Conservation (phyloP, 257 asterid genomes). For the Solanum lignicaule region DNA sequence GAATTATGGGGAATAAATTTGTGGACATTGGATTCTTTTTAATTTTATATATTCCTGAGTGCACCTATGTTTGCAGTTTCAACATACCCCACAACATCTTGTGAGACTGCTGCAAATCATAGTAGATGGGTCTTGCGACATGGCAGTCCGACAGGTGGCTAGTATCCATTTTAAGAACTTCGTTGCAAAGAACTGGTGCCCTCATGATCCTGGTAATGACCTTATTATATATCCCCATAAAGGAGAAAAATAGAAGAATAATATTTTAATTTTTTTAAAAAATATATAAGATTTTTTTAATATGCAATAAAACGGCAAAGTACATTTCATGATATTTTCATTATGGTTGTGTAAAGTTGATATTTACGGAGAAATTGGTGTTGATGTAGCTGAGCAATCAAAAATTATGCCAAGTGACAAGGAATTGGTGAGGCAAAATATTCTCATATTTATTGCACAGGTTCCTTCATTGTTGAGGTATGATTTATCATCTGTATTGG, state of each 20-base stretch:
- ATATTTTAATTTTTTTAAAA: not conserved
- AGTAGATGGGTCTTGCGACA: conserved; percentile 65
- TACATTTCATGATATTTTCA: not conserved
- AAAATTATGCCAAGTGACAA: conserved; percentile 72
- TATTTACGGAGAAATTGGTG: conserved; percentile 1
- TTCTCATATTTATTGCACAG: conserved; percentile 62
- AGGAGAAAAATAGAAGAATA: not conserved
- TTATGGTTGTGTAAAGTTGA: not conserved
- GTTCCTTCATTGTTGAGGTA: conserved; percentile 92
- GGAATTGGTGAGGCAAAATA: conserved; percentile 85
- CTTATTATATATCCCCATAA: not conserved
- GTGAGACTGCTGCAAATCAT: conserved; percentile 95
- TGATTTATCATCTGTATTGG: not conserved
- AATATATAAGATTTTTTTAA: not conserved
- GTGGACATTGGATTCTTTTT: not conserved
- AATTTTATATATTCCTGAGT: conserved; percentile 2
- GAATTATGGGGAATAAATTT: not conserved
- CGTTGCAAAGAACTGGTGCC: conserved; percentile 74
- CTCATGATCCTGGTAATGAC: conserved; percentile 62
- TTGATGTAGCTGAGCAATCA: conserved; percentile 61
- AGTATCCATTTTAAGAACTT: conserved; percentile 94
- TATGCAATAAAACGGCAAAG: not conserved
- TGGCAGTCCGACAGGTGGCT: conserved; percentile 92
- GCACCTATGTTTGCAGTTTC: conserved; percentile 44
- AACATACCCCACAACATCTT: conserved; percentile 81